Conservation (phyloP, 208 protist genomes). For the Crithidia mellificae region DNA sequence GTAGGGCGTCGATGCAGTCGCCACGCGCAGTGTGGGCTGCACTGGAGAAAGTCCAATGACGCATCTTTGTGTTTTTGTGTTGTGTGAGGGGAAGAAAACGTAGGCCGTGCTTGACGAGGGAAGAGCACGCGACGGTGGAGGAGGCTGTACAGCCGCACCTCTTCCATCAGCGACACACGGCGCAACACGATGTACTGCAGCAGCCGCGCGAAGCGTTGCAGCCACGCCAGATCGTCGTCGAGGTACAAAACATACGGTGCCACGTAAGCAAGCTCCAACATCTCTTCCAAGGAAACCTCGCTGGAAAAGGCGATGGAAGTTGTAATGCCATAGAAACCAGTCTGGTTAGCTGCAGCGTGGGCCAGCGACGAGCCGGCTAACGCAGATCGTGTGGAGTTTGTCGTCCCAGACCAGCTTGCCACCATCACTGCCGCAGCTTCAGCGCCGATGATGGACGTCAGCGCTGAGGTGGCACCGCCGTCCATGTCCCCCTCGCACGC, state of each 20-base stretch:
- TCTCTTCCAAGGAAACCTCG: constrained; percentile 28
- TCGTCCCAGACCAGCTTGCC: background rate
- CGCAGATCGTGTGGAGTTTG: background rate
- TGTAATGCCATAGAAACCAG: constrained; percentile 31
- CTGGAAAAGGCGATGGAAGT: constrained; percentile 36
- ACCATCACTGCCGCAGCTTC: background rate
- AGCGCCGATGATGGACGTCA: constrained; percentile 8
- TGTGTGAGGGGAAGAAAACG: no score
- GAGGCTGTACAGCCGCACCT: constrained; percentile 26
- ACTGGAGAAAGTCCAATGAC: no score
- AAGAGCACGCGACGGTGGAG: constrained; percentile 23
- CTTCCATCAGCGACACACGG: constrained; percentile 47
- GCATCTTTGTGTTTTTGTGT: no score
- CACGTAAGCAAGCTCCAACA: constrained; percentile 35
- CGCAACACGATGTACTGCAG: constrained; percentile 49
- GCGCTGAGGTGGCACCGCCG: constrained; percentile 1
- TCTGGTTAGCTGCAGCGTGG: background rate
- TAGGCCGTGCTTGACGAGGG: no score
- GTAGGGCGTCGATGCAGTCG: constrained; percentile 38
- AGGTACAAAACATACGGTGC: constrained; percentile 27
- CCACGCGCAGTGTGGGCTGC: constrained; percentile 30
- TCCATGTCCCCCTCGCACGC: constrained; percentile 20
- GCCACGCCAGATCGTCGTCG: constrained; percentile 31
- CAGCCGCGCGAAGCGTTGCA: constrained; percentile 31
- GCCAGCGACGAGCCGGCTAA: background rate